Evolutionary conservation across 306 rosid genomes (phyloP).

Genomic region (Phaseolus lunatus): DNA sequence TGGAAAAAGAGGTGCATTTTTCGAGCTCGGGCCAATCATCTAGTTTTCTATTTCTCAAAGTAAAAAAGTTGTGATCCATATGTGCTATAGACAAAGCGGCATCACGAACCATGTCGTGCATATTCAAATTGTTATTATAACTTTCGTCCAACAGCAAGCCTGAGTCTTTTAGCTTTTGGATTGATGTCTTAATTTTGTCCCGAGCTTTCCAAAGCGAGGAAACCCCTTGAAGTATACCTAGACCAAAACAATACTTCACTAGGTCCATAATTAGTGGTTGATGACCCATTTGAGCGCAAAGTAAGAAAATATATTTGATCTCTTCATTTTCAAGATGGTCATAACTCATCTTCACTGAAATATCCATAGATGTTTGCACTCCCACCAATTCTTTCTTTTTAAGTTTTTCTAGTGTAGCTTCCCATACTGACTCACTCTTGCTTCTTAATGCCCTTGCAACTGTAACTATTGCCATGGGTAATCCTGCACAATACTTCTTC

Average conservation of each 20-base stretch:
- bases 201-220: background rate
- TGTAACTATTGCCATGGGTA: conserved; percentile 11
- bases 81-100: conserved; percentile 16
- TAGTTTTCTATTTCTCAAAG: conserved; percentile 3
- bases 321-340: conserved; percentile 22
- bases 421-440: background rate
- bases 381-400: background rate
- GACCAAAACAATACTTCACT: background rate
- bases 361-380: background rate
- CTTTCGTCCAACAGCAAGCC: background rate
- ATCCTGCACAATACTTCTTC: conserved; percentile 23
- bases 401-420: background rate
- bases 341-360: conserved; percentile 9
- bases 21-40: conserved; percentile 17
- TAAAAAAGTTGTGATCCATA: background rate
- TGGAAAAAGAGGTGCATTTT: conserved; percentile 12
- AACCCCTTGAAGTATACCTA: conserved; percentile 19
- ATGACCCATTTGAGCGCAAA: conserved; percentile 37
- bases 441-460: background rate
- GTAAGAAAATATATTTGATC: conserved; percentile 24
- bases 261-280: background rate
- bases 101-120: conserved; percentile 27
- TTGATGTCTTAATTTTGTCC: background rate
- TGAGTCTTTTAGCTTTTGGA: background rate
- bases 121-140: background rate